These are phyloP conservation scores for Choiromyces venosus DNA, from an alignment of 495 filamentous ascomycete species.

Conservation along the genomic window DNA sequence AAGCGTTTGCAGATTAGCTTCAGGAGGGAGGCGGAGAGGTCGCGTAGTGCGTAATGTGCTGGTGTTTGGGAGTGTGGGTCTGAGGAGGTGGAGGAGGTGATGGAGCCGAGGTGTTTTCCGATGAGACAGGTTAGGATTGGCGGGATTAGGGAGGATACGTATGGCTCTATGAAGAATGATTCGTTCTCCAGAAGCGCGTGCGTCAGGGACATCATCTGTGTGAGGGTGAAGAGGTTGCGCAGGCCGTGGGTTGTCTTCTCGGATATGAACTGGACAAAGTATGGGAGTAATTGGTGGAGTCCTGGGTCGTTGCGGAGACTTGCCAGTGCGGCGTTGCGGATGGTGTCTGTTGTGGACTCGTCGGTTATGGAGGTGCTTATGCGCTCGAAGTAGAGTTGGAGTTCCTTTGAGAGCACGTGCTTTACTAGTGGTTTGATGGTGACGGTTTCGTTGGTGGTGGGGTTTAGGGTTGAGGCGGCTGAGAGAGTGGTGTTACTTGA, in stretches of 20 bases:
- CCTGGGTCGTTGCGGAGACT: slow-evolving; percentile 80
- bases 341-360: slow-evolving; percentile 62
- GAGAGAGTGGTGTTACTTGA: slow-evolving; percentile 77
- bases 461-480: slow-evolving; percentile 49
- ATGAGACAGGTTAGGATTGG: slow-evolving; percentile 86
- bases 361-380: slow-evolving; percentile 80
- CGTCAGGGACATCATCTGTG: slow-evolving; percentile 83
- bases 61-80: slow-evolving; percentile 44
- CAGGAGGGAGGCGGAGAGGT: slow-evolving; percentile 73
- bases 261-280: slow-evolving; percentile 89
- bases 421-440: slow-evolving; percentile 85
- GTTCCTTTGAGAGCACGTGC: slow-evolving; percentile 88
- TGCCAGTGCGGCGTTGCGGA: slow-evolving; percentile 76
- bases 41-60: slow-evolving; percentile 74
- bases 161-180: slow-evolving; percentile 79
- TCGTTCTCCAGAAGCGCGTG: slow-evolving; percentile 76
- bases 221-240: slow-evolving; percentile 77
- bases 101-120: slow-evolving; percentile 69
- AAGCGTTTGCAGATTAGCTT: slow-evolving; percentile 68
- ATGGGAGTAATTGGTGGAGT: slow-evolving; percentile 88
- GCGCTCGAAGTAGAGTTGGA: slow-evolving; percentile 95
- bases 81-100: slow-evolving; percentile 47
- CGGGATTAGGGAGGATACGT: slow-evolving; percentile 79
- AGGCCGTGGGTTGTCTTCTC: slow-evolving; percentile 90
- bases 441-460: slow-evolving; percentile 59